Percentiles rank a stretch among this genome's conserved stretches.
Conservation (phyloP, 345 rosid species). For the Acer negundo region DNA sequence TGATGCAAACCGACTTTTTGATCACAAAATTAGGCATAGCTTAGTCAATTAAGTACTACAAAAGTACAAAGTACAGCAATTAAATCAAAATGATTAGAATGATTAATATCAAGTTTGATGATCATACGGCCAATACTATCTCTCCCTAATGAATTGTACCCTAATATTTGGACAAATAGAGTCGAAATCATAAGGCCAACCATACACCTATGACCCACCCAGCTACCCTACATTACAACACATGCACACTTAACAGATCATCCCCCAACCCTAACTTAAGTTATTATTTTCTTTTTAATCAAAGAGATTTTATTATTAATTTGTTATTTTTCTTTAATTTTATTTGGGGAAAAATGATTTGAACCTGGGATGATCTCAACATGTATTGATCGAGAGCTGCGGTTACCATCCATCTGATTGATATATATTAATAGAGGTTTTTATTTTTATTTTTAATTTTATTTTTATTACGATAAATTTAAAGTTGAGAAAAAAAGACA, state of each 20-base stretch:
- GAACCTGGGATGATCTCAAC: too few relatives aligned
- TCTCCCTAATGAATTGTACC: conserved; percentile 16
- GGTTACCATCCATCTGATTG: too few relatives aligned
- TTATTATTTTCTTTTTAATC: not conserved
- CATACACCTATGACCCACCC: too few relatives aligned
- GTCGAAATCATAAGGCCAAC: conserved; percentile 31
- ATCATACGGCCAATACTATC: conserved; percentile 9
- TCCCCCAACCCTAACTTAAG: not conserved
- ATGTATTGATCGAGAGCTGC: too few relatives aligned
- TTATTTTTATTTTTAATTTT: too few relatives aligned
- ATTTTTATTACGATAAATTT: too few relatives aligned
- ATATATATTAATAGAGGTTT: not conserved
- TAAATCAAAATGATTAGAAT: not conserved
- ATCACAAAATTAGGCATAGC: not conserved
- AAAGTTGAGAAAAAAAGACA: too few relatives aligned
- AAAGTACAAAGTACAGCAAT: conserved; percentile 26
- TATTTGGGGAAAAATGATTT: not conserved
- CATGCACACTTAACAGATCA: conserved; percentile 22
- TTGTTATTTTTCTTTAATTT: not conserved
- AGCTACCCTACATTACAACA: conserved; percentile 4
- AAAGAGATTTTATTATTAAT: not conserved
- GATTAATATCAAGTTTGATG: not conserved
- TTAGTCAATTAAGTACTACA: conserved; percentile 16
- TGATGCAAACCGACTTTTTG: conserved; percentile 16
- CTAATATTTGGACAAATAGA: conserved; percentile 28